phyloP scores from a whole-genome alignment of 2,329 filamentous ascomycete genomes.

The Aspergillus novofumigatus region DNA sequence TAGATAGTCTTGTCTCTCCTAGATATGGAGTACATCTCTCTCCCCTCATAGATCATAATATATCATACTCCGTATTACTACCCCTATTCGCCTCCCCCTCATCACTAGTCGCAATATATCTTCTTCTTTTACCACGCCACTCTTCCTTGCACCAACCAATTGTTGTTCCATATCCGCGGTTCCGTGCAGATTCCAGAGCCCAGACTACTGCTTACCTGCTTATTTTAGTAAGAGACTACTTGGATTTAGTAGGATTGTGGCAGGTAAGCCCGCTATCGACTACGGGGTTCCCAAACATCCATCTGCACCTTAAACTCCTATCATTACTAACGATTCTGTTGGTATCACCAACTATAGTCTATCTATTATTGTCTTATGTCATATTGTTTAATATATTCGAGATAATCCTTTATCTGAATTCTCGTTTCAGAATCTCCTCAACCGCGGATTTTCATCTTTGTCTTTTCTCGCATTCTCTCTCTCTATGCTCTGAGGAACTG shows the following conservation, averaged over 20 bases:
- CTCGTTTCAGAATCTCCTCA: background rate
- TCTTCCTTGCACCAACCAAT: background rate
- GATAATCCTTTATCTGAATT: background rate
- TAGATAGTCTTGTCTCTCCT: background rate
- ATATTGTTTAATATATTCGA: background rate
- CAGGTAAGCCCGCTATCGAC: background rate
- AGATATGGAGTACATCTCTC: background rate
- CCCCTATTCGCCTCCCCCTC: background rate
- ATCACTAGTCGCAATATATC: background rate
- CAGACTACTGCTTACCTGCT: background rate
- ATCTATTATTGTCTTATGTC: background rate
- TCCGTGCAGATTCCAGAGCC: conserved; percentile 6
- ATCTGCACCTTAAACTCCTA: background rate
- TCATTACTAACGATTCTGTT: background rate
- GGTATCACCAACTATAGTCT: background rate
- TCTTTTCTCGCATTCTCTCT: background rate
- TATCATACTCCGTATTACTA: background rate
- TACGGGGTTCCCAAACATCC: background rate
- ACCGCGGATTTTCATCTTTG: background rate
- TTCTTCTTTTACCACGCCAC: background rate
- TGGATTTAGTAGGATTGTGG: background rate
- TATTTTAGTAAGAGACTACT: background rate
- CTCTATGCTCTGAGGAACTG: background rate
- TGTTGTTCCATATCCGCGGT: background rate
- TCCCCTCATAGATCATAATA: background rate